Base-by-base conservation (phyloP, 768 basidiomycete species). In the Tylopilus sp. region DNA sequence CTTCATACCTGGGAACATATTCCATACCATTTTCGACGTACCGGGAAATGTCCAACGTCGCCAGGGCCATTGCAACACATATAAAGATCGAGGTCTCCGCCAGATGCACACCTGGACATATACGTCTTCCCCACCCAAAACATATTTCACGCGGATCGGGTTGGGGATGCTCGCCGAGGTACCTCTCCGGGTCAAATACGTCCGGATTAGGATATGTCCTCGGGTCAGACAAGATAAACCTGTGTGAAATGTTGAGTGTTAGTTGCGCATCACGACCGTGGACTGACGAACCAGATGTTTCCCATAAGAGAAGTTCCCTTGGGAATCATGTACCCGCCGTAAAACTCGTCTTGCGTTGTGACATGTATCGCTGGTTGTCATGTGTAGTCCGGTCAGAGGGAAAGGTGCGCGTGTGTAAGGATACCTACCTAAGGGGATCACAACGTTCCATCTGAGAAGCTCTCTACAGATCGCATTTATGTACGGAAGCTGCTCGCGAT, bases 261-360 rank as follows among this genome's bases (percentile, higher is more conserved):
- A 24, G 6, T 22, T 21, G 3, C 6, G 16, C 6, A 2, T 8
- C 9, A 12, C 34, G 12, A 14, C n/a, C 24, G 7, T 2, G 2
- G 14, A 3, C 13, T 2, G 34, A 58, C 54, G 1, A 3, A 64
- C 64, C 57, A 59, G 21, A 48, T 25, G 25, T 57, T 63, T 2
- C 43, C 47, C 2, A 61, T 5, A 3, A 57, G 25, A 17, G 24
- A 8, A 1, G 53, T 40, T n/a, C 63, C 67, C 33, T 63, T 64
- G 1, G 67, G 58, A 6, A 68, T 68, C 2, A 59, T 11, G 31
- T 63, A 63, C 4, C 63, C 67, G 2, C 58, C 22, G 22, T 63
- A 57, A 29, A 48, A 29, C 19, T 49, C 25, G 19, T 69, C 61
- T 30, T 67, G 44, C 29, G 52, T 54, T 22, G 46, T 50, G 34